These are phyloP conservation scores for Lactarius hengduanensis DNA, from an alignment of 768 basidiomycete genomes.

Conservation along the genomic window DNA sequence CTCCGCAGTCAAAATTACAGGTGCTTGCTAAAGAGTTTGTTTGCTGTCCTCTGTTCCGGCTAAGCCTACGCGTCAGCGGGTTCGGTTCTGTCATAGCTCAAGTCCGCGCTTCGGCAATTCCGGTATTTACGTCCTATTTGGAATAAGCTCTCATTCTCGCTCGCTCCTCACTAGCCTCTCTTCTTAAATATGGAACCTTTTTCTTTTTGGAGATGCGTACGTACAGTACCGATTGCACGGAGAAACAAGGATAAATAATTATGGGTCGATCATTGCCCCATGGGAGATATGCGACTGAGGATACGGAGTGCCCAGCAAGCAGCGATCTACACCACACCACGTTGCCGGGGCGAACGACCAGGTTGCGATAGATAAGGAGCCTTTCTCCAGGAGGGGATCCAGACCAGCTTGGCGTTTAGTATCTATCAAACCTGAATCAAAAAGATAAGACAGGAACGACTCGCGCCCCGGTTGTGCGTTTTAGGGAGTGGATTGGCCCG, in stretches of 20 bases:
- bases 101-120: neutral
- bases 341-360: neutral
- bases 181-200: neutral
- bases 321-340: neutral
- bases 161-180: too few relatives aligned
- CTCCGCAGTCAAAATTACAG: neutral
- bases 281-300: neutral
- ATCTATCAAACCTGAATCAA: constrained; percentile 1
- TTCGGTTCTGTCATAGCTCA: neutral
- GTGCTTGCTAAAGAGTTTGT: neutral
- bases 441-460: constrained; percentile 6
- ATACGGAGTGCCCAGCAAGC: neutral
- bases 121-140: neutral
- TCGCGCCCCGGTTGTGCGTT: neutral
- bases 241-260: neutral
- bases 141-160: neutral
- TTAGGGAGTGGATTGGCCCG: neutral
- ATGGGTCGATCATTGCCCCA: neutral
- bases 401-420: neutral
- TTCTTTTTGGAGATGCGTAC: neutral
- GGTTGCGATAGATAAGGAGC: neutral
- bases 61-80: neutral
- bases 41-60: neutral
- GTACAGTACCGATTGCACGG: neutral
- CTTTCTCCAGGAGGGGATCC: neutral